These are phyloP conservation scores for Monosporascus sp. DNA, from an alignment of 2,329 filamentous ascomycete species.

Conservation along the genomic window DNA sequence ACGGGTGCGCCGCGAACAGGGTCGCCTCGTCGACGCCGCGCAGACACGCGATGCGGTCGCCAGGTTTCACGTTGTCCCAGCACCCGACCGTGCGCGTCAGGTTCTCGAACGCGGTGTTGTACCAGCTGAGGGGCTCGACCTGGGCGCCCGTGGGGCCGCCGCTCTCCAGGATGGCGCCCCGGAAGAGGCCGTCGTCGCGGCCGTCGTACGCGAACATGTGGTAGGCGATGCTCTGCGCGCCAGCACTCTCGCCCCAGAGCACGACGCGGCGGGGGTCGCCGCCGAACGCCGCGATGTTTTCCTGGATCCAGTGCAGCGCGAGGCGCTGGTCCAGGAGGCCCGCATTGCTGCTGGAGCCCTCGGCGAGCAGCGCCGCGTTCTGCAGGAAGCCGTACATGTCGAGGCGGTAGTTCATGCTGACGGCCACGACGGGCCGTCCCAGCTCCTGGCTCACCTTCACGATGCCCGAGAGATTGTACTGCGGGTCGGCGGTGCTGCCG, in stretches of 20 bases:
- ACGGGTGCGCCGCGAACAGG: conserved; percentile 30
- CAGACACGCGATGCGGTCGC: conserved; percentile 32
- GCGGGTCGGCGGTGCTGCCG: conserved; percentile 45
- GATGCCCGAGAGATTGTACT: conserved; percentile 61
- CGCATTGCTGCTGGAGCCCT: conserved; percentile 41
- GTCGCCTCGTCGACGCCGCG: conserved; percentile 25
- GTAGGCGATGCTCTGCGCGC: conserved; percentile 34
- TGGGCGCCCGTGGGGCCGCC: conserved; percentile 32
- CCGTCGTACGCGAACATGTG: conserved; percentile 53
- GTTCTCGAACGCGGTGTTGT: conserved; percentile 27
- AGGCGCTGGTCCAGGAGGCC: conserved; percentile 46
- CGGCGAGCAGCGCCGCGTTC: conserved; percentile 34
- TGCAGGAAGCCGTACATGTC: conserved; percentile 49
- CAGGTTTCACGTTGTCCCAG: conserved; percentile 16
- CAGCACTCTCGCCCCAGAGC: conserved; percentile 43
- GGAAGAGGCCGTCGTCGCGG: conserved; percentile 49
- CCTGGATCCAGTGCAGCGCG: conserved; percentile 44
- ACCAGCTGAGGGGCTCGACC: conserved; percentile 28
- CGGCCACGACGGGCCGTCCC: conserved; percentile 46
- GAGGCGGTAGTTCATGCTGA: conserved; percentile 49
- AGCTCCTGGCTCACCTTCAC: conserved; percentile 48
- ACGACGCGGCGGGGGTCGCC: conserved; percentile 40
- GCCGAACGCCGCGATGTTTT: conserved; percentile 48
- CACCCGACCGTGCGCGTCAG: conserved; percentile 31
- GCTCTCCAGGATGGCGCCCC: conserved; percentile 48